Evolutionary conservation across 495 filamentous ascomycete species (phyloP).

Genomic region (Penicillium simplicissimum): DNA sequence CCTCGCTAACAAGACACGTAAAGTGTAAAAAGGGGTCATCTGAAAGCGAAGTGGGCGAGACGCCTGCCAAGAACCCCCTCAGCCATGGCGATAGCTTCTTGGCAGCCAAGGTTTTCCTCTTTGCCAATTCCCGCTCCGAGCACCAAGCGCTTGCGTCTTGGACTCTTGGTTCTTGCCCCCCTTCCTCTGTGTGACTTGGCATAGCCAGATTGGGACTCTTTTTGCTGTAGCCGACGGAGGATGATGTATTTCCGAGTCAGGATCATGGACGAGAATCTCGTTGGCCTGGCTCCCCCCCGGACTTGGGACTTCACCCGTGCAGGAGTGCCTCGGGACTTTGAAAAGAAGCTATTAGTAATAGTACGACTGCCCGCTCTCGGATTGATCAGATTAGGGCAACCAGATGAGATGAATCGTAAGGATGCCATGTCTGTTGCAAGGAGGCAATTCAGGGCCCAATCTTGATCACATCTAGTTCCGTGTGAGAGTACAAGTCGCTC

Average conservation of each 20-base stretch:
- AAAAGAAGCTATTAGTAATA: not conserved
- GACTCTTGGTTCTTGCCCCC: not conserved
- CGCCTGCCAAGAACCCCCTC: conserved; percentile 21
- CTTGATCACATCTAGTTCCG: not conserved
- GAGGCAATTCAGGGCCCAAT: too few species aligned
- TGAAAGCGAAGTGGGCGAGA: not conserved
- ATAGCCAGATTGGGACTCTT: not conserved
- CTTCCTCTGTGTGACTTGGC: not conserved
- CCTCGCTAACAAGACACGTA: not conserved
- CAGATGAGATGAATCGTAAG: not conserved
- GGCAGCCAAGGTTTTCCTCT: conserved; percentile 37
- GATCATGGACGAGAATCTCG: not conserved
- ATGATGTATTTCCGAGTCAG: not conserved
- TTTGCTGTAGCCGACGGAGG: not conserved
- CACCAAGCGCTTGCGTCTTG: conserved; percentile 13
- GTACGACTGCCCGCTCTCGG: too few species aligned
- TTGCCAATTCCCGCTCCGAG: conserved; percentile 36
- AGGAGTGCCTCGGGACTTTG: not conserved
- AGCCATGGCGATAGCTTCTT: conserved; percentile 28
- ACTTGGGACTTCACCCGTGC: not conserved
- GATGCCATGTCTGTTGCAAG: not conserved
- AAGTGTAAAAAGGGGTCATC: not conserved
- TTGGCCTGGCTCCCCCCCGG: not conserved
- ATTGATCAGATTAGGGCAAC: not conserved
- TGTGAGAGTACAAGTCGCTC: not conserved